phyloP scores from a whole-genome alignment of 73 alveolate species.

The Blepharisma japonicum region DNA sequence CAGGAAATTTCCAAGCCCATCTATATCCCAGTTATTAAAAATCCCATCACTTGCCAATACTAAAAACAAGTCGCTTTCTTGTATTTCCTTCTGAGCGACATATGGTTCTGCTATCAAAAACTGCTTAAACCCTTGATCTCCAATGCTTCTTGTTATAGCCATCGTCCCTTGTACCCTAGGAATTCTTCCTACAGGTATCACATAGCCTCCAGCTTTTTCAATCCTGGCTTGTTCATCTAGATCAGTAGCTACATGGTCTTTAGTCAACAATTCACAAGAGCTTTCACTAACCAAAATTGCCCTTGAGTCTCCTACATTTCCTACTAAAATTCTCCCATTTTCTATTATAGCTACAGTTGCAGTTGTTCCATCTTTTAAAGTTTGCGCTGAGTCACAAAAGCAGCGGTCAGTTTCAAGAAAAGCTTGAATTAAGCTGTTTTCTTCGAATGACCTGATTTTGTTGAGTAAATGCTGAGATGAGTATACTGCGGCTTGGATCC shows the following conservation, averaged over 20 bases:
- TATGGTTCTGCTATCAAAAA: background rate
- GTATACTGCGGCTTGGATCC: background rate
- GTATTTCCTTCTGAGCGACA: background rate
- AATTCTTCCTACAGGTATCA: background rate
- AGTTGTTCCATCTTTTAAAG: background rate
- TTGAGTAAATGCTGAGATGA: background rate
- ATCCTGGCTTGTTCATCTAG: background rate
- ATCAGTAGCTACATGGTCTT: background rate
- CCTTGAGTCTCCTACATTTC: slow-evolving; percentile 5
- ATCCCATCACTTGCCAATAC: slow-evolving; percentile 17
- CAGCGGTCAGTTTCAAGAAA: background rate
- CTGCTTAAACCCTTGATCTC: background rate
- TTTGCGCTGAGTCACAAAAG: background rate
- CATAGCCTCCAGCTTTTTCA: slow-evolving; percentile 18
- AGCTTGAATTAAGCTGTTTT: background rate
- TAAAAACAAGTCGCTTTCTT: background rate
- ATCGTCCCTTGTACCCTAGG: background rate
- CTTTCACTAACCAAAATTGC: background rate
- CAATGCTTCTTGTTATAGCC: slow-evolving; percentile 20
- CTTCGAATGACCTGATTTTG: background rate
- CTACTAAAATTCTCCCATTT: background rate
- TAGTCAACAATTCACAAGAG: background rate
- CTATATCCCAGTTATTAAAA: background rate
- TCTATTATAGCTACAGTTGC: background rate
- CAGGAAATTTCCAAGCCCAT: background rate